Conservation (phyloP, 371 early-diverging fungal species). For the Mortierella sp. region DNA sequence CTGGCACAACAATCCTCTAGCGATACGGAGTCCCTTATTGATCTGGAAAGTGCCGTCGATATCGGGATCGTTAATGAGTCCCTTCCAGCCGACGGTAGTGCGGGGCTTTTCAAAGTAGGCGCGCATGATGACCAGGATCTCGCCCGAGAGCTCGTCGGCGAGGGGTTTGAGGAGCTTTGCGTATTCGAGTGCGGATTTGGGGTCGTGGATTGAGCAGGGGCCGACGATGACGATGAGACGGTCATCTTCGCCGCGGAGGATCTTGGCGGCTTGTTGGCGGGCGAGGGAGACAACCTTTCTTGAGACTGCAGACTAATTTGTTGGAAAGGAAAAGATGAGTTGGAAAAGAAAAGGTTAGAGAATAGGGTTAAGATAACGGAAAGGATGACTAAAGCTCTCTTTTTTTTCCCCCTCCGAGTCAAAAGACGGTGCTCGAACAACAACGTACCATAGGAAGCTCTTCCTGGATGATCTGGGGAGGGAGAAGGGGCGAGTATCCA, state of each 20-base stretch:
- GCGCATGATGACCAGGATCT: constrained; percentile 90
- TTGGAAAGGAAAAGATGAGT: constrained; percentile 16
- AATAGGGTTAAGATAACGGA: not conserved
- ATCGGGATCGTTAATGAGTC: constrained; percentile 85
- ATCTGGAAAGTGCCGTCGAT: constrained; percentile 81
- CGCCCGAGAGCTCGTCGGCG: constrained; percentile 71
- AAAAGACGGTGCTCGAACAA: too few species aligned
- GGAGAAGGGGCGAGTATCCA: constrained; percentile 72
- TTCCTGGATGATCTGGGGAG: constrained; percentile 72
- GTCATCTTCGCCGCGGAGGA: constrained; percentile 83
- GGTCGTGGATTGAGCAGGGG: constrained; percentile 95
- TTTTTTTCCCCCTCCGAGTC: not conserved
- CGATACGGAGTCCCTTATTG: constrained; percentile 91
- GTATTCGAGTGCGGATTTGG: constrained; percentile 89
- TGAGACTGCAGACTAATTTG: constrained; percentile 56
- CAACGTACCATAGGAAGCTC: constrained; percentile 72
- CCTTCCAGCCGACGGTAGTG: constrained; percentile 96
- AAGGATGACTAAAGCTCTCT: not conserved
- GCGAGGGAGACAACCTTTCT: constrained; percentile 65
- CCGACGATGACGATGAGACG: constrained; percentile 85
- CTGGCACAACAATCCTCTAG: constrained; percentile 79
- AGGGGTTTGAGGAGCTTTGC: constrained; percentile 59
- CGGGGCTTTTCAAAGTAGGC: constrained; percentile 96
- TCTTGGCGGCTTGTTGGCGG: constrained; percentile 70
- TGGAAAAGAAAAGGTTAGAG: not conserved